A percentile compares a stretch with the other conserved stretches of the same genome.
phyloP scores from a whole-genome alignment of 371 early-diverging fungal genomes.

The Batkoa obscura region DNA sequence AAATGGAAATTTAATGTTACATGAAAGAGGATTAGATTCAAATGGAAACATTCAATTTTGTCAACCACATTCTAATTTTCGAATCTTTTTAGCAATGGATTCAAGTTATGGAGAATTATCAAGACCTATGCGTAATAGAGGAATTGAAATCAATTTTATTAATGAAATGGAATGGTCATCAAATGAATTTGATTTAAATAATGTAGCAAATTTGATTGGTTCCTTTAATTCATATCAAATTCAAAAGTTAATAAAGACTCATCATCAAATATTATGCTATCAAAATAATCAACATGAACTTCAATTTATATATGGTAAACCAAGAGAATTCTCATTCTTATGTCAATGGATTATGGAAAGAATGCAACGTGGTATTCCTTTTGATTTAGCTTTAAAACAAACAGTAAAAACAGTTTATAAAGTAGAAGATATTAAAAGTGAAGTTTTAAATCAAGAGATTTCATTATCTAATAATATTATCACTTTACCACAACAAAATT shows the following conservation, averaged over 20 bases:
- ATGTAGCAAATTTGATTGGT: slow-evolving; percentile 13
- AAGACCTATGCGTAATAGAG: slow-evolving; percentile 93
- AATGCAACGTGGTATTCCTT: slow-evolving; percentile 27
- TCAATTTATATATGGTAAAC: not conserved
- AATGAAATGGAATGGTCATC: slow-evolving; percentile 14
- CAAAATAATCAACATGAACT: slow-evolving; percentile 5
- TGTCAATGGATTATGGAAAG: slow-evolving; percentile 37
- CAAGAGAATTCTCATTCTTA: slow-evolving; percentile 17
- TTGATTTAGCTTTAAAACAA: slow-evolving; percentile 3
- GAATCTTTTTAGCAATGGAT: slow-evolving; percentile 97
- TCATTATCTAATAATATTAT: no score
- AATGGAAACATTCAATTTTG: slow-evolving; percentile 65
- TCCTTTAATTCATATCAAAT: slow-evolving; percentile 5
- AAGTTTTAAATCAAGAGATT: no score
- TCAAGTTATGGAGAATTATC: slow-evolving; percentile 84
- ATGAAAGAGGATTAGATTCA: slow-evolving; percentile 69
- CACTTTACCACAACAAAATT: no score
- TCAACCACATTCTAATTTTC: slow-evolving; percentile 85
- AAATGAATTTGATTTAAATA: slow-evolving; percentile 17
- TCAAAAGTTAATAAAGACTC: slow-evolving; percentile 13
- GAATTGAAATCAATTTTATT: slow-evolving; percentile 67
- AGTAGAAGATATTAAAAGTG: no score
- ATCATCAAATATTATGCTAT: slow-evolving; percentile 12
- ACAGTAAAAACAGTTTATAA: not conserved
- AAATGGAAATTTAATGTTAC: slow-evolving; percentile 70